Evolutionary conservation across 2,329 filamentous ascomycete genomes (phyloP).

Genomic region (Orbilia ellipsospora): DNA sequence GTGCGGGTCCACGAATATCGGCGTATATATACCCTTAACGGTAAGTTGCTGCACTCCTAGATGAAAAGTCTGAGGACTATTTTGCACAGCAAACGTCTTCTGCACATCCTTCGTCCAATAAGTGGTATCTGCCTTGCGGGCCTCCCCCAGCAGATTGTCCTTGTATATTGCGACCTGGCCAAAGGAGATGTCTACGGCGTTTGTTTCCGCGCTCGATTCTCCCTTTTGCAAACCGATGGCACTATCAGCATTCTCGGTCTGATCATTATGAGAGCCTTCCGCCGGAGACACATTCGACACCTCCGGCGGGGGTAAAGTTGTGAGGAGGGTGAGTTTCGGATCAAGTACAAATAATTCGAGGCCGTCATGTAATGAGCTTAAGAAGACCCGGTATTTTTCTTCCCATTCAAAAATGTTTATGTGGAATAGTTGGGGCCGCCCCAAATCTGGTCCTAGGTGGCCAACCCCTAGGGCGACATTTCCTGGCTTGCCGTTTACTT

Average conservation of each 20-base stretch:
- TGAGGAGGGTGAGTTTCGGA: neutral
- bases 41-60: slow-evolving; percentile 13
- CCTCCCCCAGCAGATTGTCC: neutral
- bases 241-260: slow-evolving; percentile 4
- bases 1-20: slow-evolving; percentile 10
- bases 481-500: neutral
- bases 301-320: too few species aligned
- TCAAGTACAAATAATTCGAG: slow-evolving; percentile 12
- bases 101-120: slow-evolving; percentile 14
- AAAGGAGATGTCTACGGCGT: slow-evolving; percentile 16
- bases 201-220: slow-evolving; percentile 20
- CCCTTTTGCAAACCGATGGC: slow-evolving; percentile 2
- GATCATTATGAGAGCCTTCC: neutral
- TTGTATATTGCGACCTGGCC: slow-evolving; percentile 8
- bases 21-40: slow-evolving; percentile 11
- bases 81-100: slow-evolving; percentile 9
- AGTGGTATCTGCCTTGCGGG: slow-evolving; percentile 19
- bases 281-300: too few species aligned
- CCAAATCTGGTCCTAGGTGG: too few species aligned
- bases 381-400: slow-evolving; percentile 20
- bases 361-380: slow-evolving; percentile 9
- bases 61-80: slow-evolving; percentile 16
- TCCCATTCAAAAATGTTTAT: slow-evolving; percentile 17
- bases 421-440: slow-evolving; percentile 4
- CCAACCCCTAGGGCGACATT: too few species aligned